Evolutionary conservation across 2,329 filamentous ascomycete genomes (phyloP), one percentile per base, ranked within the genome.

Genomic region (Colletotrichum sp.): DNA sequence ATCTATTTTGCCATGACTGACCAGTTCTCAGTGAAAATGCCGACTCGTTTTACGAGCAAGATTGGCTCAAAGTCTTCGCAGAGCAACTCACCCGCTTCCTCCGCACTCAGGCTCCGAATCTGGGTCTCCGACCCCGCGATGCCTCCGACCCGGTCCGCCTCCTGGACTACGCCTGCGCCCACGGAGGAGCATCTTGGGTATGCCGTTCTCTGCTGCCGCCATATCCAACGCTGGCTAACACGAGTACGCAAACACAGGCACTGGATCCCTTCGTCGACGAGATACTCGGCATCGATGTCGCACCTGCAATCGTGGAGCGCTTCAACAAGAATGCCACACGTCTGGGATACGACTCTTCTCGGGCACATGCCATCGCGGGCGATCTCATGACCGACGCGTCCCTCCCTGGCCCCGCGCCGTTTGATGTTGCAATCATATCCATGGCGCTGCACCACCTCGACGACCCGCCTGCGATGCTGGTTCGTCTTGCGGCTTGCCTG

Each of bases 381-480:
- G 81, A 85, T 52, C 77, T 85, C 12, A 62, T 82, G 18, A 74
- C 78, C 3, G 75, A 79, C 3, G 72, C 74, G 6, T 74, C 77
- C 48, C 55, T 75, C 14, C 78, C 80, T 1, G 78, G 76, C 0
- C 74, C 78, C 0, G 79, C 78, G 36, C 62, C 73, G 18, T 85
- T 85, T 62, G 84, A 85, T 64, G 67, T 83, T 7, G 78, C 80
- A 7, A 79, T 82, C 34, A 84, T 84, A 70, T 81, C 80, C 14
- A 80, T 84, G 80, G 82, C 84, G 0, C 81, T 85, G 1, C 84
- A 85, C 55, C 84, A 85, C 55, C 79, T 85, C 10, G 76, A 80
- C 5, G 78, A 85, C 36, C 77, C 79, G 0, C 74, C 77, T 1
- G 65, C 56, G 3, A 82, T 84, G 79, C 69, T 85, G 4, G 21